phyloP scores from a whole-genome alignment of 805 yeast species.

The Saccharomyces kudriavzevii region DNA sequence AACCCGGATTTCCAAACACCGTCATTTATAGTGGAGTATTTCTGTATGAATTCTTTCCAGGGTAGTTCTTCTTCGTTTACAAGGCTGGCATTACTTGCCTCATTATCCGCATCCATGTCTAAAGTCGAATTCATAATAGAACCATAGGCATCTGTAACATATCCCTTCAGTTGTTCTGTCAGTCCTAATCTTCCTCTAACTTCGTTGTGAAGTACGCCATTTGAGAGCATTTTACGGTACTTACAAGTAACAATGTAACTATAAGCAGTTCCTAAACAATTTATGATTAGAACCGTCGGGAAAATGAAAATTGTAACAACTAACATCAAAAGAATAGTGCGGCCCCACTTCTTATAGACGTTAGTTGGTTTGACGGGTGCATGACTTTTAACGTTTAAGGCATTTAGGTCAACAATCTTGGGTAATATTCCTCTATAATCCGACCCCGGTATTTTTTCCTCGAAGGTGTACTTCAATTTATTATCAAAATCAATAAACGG shows the following conservation, averaged over 20 bases:
- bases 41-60: constrained; percentile 23
- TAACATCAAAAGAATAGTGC: constrained; percentile 3
- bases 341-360: constrained; percentile 3
- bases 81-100: constrained; percentile 5
- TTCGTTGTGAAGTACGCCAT: constrained; percentile 16
- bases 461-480: constrained; percentile 38
- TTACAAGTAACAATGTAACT: constrained; percentile 22
- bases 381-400: not conserved
- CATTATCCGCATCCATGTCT: constrained; percentile 9
- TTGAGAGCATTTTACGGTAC: constrained; percentile 18
- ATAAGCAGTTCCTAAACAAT: constrained; percentile 25
- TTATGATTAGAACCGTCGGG: constrained; percentile 23
- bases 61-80: constrained; percentile 8
- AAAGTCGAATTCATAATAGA: constrained; percentile 12
- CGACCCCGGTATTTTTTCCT: constrained; percentile 32
- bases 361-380: not conserved
- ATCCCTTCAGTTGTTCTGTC: constrained; percentile 19
- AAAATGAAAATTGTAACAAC: constrained; percentile 11
- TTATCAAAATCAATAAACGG: constrained; percentile 62
- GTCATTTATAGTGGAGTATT: constrained; percentile 15
- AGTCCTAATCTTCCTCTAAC: constrained; percentile 19
- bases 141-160: constrained; percentile 19
- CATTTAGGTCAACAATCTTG: constrained; percentile 21
- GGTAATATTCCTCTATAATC: constrained; percentile 17
- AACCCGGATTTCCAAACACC: constrained; percentile 10